These are phyloP conservation scores for Phytophthora colocasiae DNA, from an alignment of 352 stramenopile genomes.

Conservation along the genomic window DNA sequence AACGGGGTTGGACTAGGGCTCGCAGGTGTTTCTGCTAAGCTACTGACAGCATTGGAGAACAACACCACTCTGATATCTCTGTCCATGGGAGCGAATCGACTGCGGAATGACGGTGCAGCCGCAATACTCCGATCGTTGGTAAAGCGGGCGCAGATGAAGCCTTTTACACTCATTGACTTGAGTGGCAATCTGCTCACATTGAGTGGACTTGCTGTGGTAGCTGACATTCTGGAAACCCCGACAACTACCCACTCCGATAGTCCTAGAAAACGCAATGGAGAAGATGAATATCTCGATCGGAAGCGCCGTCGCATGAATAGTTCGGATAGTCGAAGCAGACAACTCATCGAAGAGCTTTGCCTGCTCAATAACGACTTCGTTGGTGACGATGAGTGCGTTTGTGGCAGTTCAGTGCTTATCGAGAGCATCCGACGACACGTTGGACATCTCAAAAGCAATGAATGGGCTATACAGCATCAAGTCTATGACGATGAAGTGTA, in stretches of 20 bases:
- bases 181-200: constrained; percentile 80
- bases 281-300: background rate
- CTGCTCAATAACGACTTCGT: constrained; percentile 82
- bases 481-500: constrained; percentile 90
- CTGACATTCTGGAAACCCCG: constrained; percentile 40
- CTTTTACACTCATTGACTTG: constrained; percentile 64
- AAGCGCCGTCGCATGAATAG: constrained; percentile 46
- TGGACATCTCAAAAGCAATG: constrained; percentile 63
- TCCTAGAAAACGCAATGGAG: constrained; percentile 2
- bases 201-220: constrained; percentile 50
- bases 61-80: constrained; percentile 60
- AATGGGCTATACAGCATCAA: constrained; percentile 66
- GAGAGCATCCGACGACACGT: constrained; percentile 42
- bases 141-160: constrained; percentile 44
- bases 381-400: constrained; percentile 20
- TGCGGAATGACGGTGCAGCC: constrained; percentile 64
- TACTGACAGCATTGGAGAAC: constrained; percentile 55
- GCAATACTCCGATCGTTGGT: constrained; percentile 60
- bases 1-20: constrained; percentile 73
- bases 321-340: constrained; percentile 5
- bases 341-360: constrained; percentile 58
- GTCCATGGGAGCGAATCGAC: constrained; percentile 72
- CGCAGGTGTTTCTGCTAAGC: constrained; percentile 51
- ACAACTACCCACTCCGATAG: constrained; percentile 1
- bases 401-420: constrained; percentile 36